Conservation (phyloP, 768 basidiomycete species). For the Sporobolomyces pararoseus region DNA sequence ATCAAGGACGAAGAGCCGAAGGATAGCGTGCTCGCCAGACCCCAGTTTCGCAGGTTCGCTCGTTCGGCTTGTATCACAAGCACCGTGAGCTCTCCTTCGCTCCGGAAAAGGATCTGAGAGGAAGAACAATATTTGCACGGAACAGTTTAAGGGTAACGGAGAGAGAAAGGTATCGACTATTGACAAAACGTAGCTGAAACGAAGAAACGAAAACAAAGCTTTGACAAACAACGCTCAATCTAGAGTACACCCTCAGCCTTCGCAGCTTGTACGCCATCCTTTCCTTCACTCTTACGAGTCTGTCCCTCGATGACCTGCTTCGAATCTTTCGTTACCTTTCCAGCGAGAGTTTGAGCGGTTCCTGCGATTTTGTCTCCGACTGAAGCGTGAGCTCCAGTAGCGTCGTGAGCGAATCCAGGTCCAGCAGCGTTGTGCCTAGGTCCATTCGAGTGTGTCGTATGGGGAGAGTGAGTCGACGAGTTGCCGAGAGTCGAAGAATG, state of each 20-base stretch:
- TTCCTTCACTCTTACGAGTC: not conserved
- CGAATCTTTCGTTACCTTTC: constrained; percentile 6
- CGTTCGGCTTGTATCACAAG: too few relatives aligned
- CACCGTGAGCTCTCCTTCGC: too few relatives aligned
- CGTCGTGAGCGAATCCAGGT: not conserved
- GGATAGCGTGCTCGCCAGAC: too few relatives aligned
- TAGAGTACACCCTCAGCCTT: constrained; percentile 6
- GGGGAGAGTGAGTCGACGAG: not conserved
- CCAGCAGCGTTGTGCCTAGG: not conserved
- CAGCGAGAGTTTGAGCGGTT: not conserved
- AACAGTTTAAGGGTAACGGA: too few relatives aligned
- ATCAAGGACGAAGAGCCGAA: too few relatives aligned
- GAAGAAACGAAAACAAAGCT: too few relatives aligned
- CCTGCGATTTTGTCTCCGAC: constrained; percentile 10
- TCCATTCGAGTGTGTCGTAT: not conserved
- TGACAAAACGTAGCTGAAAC: not conserved
- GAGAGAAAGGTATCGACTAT: too few relatives aligned
- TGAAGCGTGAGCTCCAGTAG: not conserved
- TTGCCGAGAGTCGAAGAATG: not conserved
- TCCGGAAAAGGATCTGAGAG: too few relatives aligned
- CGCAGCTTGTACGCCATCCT: constrained; percentile 6
- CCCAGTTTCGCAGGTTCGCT: too few relatives aligned
- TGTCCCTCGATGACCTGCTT: constrained; percentile 5
- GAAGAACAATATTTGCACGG: too few relatives aligned
- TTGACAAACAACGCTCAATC: not conserved